A percentile compares a stretch with the other conserved stretches of the same genome.
These are phyloP conservation scores for Elongisporangium senticosum DNA, from an alignment of 352 stramenopile species.

Conservation along the genomic window DNA sequence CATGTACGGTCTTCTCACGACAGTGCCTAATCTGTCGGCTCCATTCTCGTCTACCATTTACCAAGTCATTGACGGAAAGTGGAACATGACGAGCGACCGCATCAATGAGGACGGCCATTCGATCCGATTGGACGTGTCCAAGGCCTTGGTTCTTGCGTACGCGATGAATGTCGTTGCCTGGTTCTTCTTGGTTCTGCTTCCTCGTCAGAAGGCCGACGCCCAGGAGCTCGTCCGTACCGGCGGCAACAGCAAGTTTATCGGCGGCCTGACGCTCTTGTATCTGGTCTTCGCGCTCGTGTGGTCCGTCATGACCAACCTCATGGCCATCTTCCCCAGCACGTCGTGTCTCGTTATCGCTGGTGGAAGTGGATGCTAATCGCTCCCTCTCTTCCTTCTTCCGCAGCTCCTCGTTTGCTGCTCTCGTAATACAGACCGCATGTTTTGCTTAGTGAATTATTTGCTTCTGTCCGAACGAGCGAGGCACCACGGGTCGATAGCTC, in stretches of 20 bases:
- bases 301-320: too few relatives aligned
- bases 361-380: too few relatives aligned
- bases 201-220: slow-evolving; percentile 18
- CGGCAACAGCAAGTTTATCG: slow-evolving; percentile 13
- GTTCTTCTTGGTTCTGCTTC: slow-evolving; percentile 17
- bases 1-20: slow-evolving; percentile 34
- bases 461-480: too few relatives aligned
- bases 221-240: slow-evolving; percentile 13
- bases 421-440: too few relatives aligned
- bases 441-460: too few relatives aligned
- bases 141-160: slow-evolving; percentile 29
- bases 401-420: too few relatives aligned
- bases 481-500: too few relatives aligned
- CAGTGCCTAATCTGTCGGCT: slow-evolving; percentile 28
- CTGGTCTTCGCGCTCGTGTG: too few relatives aligned
- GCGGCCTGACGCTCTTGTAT: slow-evolving; percentile 15
- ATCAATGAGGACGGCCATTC: slow-evolving; percentile 17
- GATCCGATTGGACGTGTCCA: slow-evolving; percentile 31
- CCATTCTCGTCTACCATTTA: slow-evolving; percentile 31
- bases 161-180: slow-evolving; percentile 11
- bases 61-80: slow-evolving; percentile 13
- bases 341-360: too few relatives aligned
- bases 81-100: slow-evolving; percentile 15
- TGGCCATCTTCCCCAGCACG: too few relatives aligned
- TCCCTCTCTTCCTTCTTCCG: too few relatives aligned